Percentiles rank a stretch among this genome's conserved stretches.
Evolutionary conservation across 1,284 basidiomycete species (phyloP).

Genomic region (Ceratobasidium sp.): DNA sequence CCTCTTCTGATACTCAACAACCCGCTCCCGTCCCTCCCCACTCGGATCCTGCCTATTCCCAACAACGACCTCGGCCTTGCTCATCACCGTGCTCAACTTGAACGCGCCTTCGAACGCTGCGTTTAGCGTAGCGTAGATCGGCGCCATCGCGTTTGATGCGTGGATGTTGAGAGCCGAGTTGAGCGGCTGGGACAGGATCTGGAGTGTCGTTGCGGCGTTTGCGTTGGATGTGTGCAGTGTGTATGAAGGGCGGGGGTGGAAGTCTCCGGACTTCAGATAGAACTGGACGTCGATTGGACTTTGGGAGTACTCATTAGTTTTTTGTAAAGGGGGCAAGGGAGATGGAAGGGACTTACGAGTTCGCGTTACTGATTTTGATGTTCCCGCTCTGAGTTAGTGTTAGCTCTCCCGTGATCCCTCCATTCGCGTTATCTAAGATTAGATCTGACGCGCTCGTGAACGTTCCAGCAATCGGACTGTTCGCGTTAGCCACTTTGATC

Average conservation of each 20-base stretch:
- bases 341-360: neutral
- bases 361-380: conserved; percentile 14
- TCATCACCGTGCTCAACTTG: neutral
- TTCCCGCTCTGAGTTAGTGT: conserved; percentile 11
- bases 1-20: neutral
- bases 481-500: neutral
- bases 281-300: conserved; percentile 3
- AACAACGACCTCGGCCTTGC: neutral
- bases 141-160: neutral
- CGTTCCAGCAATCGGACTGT: neutral
- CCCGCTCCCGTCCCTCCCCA: conserved; percentile 8
- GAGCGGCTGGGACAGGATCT: conserved; percentile 6
- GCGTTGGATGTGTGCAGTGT: neutral
- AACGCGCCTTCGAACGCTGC: conserved; percentile 26
- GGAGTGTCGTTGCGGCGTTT: neutral
- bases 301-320: neutral
- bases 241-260: conserved; percentile 16
- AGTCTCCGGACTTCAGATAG: conserved; percentile 26
- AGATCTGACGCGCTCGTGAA: conserved; percentile 13
- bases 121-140: conserved; percentile 2
- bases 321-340: neutral
- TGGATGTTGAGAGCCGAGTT: conserved; percentile 17
- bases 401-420: neutral
- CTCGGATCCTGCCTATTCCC: conserved; percentile 10
- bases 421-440: conserved; percentile 3